phyloP scores from a whole-genome alignment of 2,329 filamentous ascomycete species.

The Ophiocordyceps camponoti-leonardi region DNA sequence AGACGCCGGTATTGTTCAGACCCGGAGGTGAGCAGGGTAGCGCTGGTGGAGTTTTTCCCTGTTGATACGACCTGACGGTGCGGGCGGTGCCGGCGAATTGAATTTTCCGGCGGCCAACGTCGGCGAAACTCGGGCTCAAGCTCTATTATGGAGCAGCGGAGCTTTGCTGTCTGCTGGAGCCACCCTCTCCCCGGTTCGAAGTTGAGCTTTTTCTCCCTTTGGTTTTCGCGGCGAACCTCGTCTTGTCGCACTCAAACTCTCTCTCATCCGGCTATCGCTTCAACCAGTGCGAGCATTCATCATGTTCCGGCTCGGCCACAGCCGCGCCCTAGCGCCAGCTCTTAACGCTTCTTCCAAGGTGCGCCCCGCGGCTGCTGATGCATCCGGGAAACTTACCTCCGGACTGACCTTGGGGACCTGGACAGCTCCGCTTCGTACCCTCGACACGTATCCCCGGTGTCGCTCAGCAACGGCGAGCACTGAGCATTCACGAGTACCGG shows the following conservation, averaged over 20 bases:
- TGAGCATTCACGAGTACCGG: conserved; percentile 97
- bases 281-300: conserved; percentile 13
- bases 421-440: conserved; percentile 19
- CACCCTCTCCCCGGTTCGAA: conserved; percentile 5
- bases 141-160: background rate
- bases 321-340: conserved; percentile 63
- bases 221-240: conserved; percentile 1
- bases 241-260: conserved; percentile 1
- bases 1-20: no score
- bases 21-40: no score
- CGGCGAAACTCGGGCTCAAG: conserved; percentile 7
- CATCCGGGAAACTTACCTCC: background rate
- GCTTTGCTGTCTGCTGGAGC: background rate
- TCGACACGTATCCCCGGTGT: conserved; percentile 43
- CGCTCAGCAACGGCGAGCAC: conserved; percentile 66
- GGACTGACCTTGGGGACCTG: background rate
- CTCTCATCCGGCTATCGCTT: background rate
- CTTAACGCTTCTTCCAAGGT: conserved; percentile 65
- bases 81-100: background rate
- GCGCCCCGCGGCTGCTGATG: conserved; percentile 12
- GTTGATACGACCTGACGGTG: no score
- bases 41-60: no score
- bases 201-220: conserved; percentile 5
- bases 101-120: conserved; percentile 3
- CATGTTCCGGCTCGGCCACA: conserved; percentile 84